Base-by-base conservation (phyloP, 2,329 filamentous ascomycete species). In the Leptographium radiaticola region DNA sequence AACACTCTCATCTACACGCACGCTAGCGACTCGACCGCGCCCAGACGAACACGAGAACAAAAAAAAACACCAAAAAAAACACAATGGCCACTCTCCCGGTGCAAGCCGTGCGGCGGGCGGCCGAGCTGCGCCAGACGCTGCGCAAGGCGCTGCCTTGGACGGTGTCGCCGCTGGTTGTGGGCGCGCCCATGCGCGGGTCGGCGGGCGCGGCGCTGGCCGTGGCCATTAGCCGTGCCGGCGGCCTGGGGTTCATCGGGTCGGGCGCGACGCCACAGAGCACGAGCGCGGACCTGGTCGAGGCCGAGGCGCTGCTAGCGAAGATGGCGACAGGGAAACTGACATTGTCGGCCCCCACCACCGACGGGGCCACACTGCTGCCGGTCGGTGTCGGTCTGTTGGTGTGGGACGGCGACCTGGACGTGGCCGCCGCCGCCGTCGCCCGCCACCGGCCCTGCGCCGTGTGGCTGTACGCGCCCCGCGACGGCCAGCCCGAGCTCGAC, bases 401-500 rank as follows among this genome's bases (percentile, higher is more conserved):
- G 47, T 79, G 78, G 54, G 66, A 74, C 51, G 64, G 67, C 25
- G 68, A 69, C 30, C 60, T 69, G 2, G n/a, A 55, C 0, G n/a
- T 69, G 71, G 2, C 63, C 80, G 2, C 74, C 75, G 1, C 58
- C 8, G 52, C 84, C 13, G 67, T 87, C 18, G 62, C 62, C 30
- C 67, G 70, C 56, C 75, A 81, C 63, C 66, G 66, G 0, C 81
- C 82, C 2, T 75, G 74, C 2, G 82, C 80, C 0, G 70, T 83
- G 10, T 87, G 83, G 83, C 72, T 87, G 48, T 86, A 86, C 61
- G 83, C 82, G 3, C 80, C 81, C 2, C 66, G 70, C 36, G 67
- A 70, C 6, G 63, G 71, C 16, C 62, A 68, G 20, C 66, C 68
- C 16, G 51, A 60, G 34, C 51, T 65, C 63, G 55, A 56, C 45